A percentile compares a stretch with the other conserved stretches of the same genome.
These are phyloP conservation scores for Talaromyces funiculosus DNA, from an alignment of 2,329 filamentous ascomycete species.

Conservation along the genomic window DNA sequence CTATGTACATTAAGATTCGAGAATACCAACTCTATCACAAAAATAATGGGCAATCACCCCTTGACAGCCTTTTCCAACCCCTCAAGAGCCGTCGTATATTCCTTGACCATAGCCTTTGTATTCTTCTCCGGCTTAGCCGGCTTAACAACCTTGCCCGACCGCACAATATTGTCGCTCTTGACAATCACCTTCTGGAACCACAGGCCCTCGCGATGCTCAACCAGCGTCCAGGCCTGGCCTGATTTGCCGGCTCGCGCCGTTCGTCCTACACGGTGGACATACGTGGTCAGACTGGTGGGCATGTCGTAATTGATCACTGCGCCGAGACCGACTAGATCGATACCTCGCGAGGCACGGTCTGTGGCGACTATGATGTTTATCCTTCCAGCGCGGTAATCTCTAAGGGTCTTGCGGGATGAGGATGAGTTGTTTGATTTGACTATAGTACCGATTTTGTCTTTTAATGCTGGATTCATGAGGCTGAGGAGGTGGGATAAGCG, in stretches of 20 bases:
- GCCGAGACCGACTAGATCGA: conserved; percentile 72
- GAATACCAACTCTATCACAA: too few relatives aligned
- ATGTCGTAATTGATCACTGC: conserved; percentile 95
- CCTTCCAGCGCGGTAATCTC: conserved; percentile 58
- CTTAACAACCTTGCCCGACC: conserved; percentile 25
- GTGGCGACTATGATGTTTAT: conserved; percentile 78
- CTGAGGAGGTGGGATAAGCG: conserved; percentile 75
- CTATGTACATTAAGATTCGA: too few relatives aligned
- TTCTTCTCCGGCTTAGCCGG: conserved; percentile 25
- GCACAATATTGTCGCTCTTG: conserved; percentile 36
- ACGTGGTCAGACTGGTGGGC: conserved; percentile 71
- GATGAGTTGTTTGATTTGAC: conserved; percentile 73
- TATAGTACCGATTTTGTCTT: conserved; percentile 59
- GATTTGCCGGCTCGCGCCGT: conserved; percentile 74
- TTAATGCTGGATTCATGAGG: conserved; percentile 57
- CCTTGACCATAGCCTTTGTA: conserved; percentile 22
- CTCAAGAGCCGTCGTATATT: conserved; percentile 32
- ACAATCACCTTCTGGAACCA: conserved; percentile 91
- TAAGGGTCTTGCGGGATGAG: conserved; percentile 61
- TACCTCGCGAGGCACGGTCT: conserved; percentile 84
- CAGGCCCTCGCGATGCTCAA: conserved; percentile 72
- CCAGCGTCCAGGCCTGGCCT: conserved; percentile 80
- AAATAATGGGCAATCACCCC: background rate
- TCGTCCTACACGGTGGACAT: conserved; percentile 86
- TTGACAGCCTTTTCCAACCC: conserved; percentile 34